These are phyloP conservation scores for Metschnikowia cerradonensis DNA, from an alignment of 805 yeast genomes.

Conservation along the genomic window DNA sequence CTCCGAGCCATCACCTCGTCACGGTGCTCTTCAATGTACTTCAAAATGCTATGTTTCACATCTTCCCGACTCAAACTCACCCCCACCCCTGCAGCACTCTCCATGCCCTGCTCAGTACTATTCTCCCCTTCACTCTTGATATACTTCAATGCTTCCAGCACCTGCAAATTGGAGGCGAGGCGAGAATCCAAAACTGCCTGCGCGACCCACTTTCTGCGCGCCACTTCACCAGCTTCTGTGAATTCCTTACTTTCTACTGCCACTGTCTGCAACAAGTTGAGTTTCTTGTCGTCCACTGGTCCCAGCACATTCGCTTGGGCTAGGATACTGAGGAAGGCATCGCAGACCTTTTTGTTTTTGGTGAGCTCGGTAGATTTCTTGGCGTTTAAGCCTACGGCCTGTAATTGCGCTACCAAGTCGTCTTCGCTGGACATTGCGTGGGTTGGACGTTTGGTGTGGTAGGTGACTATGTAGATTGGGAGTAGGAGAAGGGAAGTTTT, in stretches of 20 bases:
- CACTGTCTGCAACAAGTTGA: conserved; percentile 68
- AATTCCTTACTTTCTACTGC: conserved; percentile 68
- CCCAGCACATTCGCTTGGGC: conserved; percentile 33
- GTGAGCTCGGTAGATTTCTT: conserved; percentile 73
- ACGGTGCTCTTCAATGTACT: conserved; percentile 57
- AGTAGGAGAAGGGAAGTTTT: neutral
- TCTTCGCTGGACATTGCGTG: conserved; percentile 20
- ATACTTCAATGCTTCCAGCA: conserved; percentile 77
- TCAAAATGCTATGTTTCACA: conserved; percentile 52
- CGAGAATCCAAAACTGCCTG: conserved; percentile 61
- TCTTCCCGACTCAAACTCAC: conserved; percentile 63
- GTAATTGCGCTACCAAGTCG: conserved; percentile 35
- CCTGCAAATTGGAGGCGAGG: conserved; percentile 65
- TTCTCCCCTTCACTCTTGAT: conserved; percentile 47
- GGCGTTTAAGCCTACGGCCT: conserved; percentile 62
- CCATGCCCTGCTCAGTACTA: conserved; percentile 49
- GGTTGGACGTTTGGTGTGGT: neutral
- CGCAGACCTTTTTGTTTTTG: conserved; percentile 81
- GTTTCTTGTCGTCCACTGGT: conserved; percentile 53
- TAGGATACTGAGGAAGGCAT: conserved; percentile 60
- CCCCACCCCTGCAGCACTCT: conserved; percentile 75
- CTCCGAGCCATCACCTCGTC: conserved; percentile 65
- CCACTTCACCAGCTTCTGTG: conserved; percentile 18
- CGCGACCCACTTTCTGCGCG: conserved; percentile 50
- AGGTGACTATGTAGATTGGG: too few relatives aligned